phyloP scores from a whole-genome alignment of 2,329 filamentous ascomycete species.

The Drechslerella stenobrocha region DNA sequence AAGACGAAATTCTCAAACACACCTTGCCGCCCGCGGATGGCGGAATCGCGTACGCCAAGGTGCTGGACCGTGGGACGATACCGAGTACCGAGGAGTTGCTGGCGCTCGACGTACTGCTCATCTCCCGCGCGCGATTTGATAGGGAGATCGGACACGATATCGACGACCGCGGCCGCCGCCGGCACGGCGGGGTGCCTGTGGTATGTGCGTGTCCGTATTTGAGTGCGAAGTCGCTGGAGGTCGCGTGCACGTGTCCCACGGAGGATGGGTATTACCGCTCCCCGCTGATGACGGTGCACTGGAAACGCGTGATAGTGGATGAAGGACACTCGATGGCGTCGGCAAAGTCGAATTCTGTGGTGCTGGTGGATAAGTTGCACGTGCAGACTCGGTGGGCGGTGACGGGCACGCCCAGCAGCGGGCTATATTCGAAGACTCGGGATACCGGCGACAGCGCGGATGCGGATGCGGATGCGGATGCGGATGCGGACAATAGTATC shows the following conservation, averaged over 20 bases:
- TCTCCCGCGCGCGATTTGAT: constrained; percentile 75
- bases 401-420: constrained; percentile 83
- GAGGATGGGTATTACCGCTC: constrained; percentile 60
- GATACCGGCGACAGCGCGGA: constrained; percentile 59
- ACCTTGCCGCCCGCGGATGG: constrained; percentile 58
- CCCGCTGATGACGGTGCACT: constrained; percentile 72
- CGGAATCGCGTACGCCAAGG: constrained; percentile 49
- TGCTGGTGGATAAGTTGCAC: constrained; percentile 61
- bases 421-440: constrained; percentile 71
- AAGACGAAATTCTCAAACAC: constrained; percentile 77
- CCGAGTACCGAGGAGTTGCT: constrained; percentile 65
- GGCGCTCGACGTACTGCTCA: constrained; percentile 74
- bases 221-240: constrained; percentile 56
- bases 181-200: constrained; percentile 33
- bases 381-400: constrained; percentile 83
- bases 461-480: constrained; percentile 54
- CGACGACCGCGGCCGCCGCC: constrained; percentile 58
- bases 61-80: constrained; percentile 55
- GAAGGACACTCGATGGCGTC: constrained; percentile 86
- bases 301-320: constrained; percentile 86
- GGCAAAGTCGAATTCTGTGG: constrained; percentile 64
- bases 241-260: constrained; percentile 58
- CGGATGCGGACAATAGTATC: constrained; percentile 55
- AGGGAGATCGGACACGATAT: constrained; percentile 63
- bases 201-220: constrained; percentile 56